Percentiles rank a stretch among this genome's conserved stretches.
phyloP scores from a whole-genome alignment of 352 stramenopile species.

The Pythium dissimile region DNA sequence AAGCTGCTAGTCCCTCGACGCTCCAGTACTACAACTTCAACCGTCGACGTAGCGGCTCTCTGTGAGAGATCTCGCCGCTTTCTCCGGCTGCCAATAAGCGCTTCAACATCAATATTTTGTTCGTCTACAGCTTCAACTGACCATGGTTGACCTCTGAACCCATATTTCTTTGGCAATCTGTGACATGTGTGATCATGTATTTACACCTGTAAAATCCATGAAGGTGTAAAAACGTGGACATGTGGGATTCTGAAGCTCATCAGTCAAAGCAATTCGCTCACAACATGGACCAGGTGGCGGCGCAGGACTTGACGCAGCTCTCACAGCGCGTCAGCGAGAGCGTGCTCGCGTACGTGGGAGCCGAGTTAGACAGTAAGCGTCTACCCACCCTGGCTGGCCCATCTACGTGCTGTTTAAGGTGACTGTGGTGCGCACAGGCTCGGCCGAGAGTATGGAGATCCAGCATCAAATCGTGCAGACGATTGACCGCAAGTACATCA shows the following conservation, averaged over 20 bases:
- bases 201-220: slow-evolving; percentile 9
- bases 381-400: too few relatives aligned
- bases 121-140: too few relatives aligned
- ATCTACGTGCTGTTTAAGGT: not conserved
- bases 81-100: not conserved
- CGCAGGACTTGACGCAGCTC: slow-evolving; percentile 55
- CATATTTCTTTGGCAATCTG: not conserved
- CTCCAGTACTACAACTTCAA: slow-evolving; percentile 31
- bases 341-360: slow-evolving; percentile 61
- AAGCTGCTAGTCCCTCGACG: slow-evolving; percentile 11
- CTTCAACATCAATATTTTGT: not conserved
- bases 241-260: not conserved
- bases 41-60: slow-evolving; percentile 47
- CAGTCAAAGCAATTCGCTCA: not conserved
- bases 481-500: slow-evolving; percentile 59
- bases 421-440: slow-evolving; percentile 39
- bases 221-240: slow-evolving; percentile 6
- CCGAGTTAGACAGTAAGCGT: slow-evolving; percentile 52
- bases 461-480: slow-evolving; percentile 57
- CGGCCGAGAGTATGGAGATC: slow-evolving; percentile 69
- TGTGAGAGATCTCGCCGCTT: slow-evolving; percentile 25
- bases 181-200: slow-evolving; percentile 19
- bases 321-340: slow-evolving; percentile 65
- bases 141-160: too few relatives aligned
- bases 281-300: slow-evolving; percentile 56